Percentiles rank a stretch among this genome's conserved stretches.
phyloP scores from a whole-genome alignment of 2,329 filamentous ascomycete genomes.

The Neoarthrinium moseri region DNA sequence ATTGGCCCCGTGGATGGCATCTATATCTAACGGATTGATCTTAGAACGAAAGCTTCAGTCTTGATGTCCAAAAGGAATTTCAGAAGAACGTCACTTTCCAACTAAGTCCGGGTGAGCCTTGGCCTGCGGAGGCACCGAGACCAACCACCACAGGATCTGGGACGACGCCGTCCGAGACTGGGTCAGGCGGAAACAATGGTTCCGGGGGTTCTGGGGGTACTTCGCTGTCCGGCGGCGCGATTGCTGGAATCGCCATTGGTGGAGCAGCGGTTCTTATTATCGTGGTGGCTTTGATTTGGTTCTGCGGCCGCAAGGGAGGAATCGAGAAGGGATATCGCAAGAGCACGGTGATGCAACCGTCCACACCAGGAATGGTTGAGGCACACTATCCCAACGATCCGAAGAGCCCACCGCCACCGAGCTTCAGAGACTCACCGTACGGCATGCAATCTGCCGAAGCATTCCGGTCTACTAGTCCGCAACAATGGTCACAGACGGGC shows the following conservation, averaged over 20 bases:
- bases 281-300: constrained; percentile 44
- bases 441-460: constrained; percentile 10
- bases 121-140: constrained; percentile 41
- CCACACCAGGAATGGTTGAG: constrained; percentile 24
- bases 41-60: constrained; percentile 45
- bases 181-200: constrained; percentile 13
- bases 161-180: constrained; percentile 13
- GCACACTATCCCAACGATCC: constrained; percentile 18
- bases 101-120: constrained; percentile 54
- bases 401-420: constrained; percentile 14
- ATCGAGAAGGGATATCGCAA: constrained; percentile 33
- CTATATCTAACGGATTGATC: neutral
- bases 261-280: constrained; percentile 41
- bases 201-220: constrained; percentile 11
- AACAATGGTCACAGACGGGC: constrained; percentile 12
- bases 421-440: constrained; percentile 12
- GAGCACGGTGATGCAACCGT: constrained; percentile 13
- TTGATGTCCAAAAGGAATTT: constrained; percentile 44
- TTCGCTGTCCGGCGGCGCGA: constrained; percentile 45
- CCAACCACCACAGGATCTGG: constrained; percentile 19
- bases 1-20: neutral
- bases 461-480: constrained; percentile 14
- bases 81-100: constrained; percentile 49
- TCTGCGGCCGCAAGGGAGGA: constrained; percentile 42
- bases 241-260: constrained; percentile 60